phyloP scores from a whole-genome alignment of 1,139 yeast genomes.

The Blastobotrys apis region DNA sequence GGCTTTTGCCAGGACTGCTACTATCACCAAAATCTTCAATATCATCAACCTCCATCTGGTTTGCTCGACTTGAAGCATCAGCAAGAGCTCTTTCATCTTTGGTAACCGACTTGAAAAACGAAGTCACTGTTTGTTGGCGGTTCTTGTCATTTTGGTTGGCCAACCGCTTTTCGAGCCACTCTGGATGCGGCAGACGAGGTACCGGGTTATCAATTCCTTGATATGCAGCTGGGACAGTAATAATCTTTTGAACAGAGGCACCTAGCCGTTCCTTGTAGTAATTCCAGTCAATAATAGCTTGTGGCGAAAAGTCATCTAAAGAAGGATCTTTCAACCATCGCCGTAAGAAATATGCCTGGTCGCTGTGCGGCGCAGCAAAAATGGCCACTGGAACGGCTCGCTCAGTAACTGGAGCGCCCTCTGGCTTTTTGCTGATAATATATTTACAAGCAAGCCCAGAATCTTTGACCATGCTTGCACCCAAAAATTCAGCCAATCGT shows the following conservation, averaged over 20 bases:
- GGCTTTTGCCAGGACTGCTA: background rate
- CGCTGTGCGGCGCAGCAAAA: constrained; percentile 71
- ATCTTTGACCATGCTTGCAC: constrained; percentile 96
- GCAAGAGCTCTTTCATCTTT: background rate
- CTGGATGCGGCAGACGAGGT: constrained; percentile 91
- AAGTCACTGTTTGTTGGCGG: constrained; percentile 63
- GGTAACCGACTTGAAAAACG: constrained; percentile 46
- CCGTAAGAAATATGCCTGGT: constrained; percentile 61
- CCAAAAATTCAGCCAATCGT: constrained; percentile 89
- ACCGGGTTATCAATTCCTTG: constrained; percentile 91
- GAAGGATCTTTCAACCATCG: constrained; percentile 85
- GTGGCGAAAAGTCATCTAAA: constrained; percentile 78
- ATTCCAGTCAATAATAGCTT: constrained; percentile 88
- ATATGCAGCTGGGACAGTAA: constrained; percentile 95
- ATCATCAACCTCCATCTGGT: constrained; percentile 38
- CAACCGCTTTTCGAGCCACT: constrained; percentile 75
- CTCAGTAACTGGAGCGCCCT: constrained; percentile 88
- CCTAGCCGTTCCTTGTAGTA: constrained; percentile 89
- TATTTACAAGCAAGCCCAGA: constrained; percentile 95
- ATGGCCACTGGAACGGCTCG: constrained; percentile 96
- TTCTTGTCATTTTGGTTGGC: constrained; percentile 56
- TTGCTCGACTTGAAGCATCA: constrained; percentile 6
- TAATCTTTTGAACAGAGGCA: constrained; percentile 89
- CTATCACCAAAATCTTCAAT: constrained; percentile 66
- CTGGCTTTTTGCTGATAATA: constrained; percentile 81